Evolutionary conservation across 1,284 basidiomycete genomes (phyloP), one percentile per base, ranked within the genome.

Genomic region (Schizophyllum commune): DNA sequence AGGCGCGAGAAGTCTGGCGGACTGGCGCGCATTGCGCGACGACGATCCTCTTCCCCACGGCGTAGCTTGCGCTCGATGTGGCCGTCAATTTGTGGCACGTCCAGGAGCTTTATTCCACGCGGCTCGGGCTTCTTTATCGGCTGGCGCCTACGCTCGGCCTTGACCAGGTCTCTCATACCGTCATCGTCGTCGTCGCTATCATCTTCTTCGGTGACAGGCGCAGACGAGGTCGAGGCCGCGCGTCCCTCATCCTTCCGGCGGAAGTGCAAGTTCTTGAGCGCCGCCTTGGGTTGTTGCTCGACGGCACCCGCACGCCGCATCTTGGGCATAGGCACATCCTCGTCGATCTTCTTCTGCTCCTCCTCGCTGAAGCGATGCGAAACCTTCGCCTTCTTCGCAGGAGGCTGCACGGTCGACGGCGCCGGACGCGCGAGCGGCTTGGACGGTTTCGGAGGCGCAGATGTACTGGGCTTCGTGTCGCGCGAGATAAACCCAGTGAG

Each of bases 1-100:
- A 99, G 83, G 13, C 79, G 80, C 13, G 86, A 85, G 33, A 96
- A 80, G 70, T 98, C 89, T 0, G 95, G 95, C 19, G 19, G 19
- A 19, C 27, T 6, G 11, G 53, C 53, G 11, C 53, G 80, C 11
- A 94, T 85, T 83, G 54, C 82, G 84, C 57, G 60, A 32, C 83
- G 74, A 51, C 84, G 84, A 21, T 83, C 83, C 64, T 88, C 84
- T 15, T 89, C 82, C 80, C 62, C 81, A 78, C 52, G 79, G 75
- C 52, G 83, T 65, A 63, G 86, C 76, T 62, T 79, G 80, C 68
- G 39, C 9, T 79, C 75, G 27, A 77, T 74, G 55, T 77, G 81
- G 56, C 47, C 54, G 69, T 73, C 22, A 56, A 77, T 71, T 0
- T 79, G 73, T 0, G 83, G 80, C 54, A 84, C 75, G 56, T 89